Percentiles rank a stretch among this genome's conserved stretches.
Evolutionary conservation across 1,139 yeast species (phyloP).

Genomic region (Geotrichum restrictum): DNA sequence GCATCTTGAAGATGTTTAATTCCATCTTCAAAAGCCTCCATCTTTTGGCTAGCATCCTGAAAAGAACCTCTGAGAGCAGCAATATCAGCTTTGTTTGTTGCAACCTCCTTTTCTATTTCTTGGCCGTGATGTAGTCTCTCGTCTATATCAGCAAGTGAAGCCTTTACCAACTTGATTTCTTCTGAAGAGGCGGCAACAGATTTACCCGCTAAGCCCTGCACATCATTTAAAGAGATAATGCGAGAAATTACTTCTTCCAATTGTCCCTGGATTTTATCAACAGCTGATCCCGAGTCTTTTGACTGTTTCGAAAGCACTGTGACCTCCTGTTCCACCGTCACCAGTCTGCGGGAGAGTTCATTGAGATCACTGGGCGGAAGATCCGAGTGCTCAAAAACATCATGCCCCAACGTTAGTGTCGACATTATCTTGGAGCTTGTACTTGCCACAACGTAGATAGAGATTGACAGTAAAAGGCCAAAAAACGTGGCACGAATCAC

Average conservation of each 20-base stretch:
- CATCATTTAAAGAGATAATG: conserved; percentile 4
- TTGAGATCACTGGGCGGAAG: conserved; percentile 15
- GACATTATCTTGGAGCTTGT: conserved; percentile 1
- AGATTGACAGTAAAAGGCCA: conserved; percentile 7
- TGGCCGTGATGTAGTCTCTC: conserved; percentile 7
- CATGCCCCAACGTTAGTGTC: background rate
- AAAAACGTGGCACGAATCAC: conserved; percentile 3
- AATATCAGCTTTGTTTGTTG: background rate
- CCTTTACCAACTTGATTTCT: conserved; percentile 3
- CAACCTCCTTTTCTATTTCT: conserved; percentile 11
- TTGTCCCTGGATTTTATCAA: conserved; percentile 9
- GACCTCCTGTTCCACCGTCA: conserved; percentile 17
- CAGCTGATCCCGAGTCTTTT: background rate
- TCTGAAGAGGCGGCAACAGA: conserved; percentile 8
- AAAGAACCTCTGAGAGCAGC: conserved; percentile 3
- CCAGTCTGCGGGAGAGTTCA: conserved; percentile 12
- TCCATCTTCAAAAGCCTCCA: conserved; percentile 15
- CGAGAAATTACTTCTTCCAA: conserved; percentile 2
- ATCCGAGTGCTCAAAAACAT: conserved; percentile 13
- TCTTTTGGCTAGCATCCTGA: conserved; percentile 7
- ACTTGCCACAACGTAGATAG: conserved; percentile 5
- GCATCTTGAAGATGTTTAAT: conserved; percentile 12
- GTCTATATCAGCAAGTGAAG: conserved; percentile 12
- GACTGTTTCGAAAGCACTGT: conserved; percentile 11
- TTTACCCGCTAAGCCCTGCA: conserved; percentile 2